Conservation (phyloP, 1,284 basidiomycete genomes). For the Apiotrichum sp. region DNA sequence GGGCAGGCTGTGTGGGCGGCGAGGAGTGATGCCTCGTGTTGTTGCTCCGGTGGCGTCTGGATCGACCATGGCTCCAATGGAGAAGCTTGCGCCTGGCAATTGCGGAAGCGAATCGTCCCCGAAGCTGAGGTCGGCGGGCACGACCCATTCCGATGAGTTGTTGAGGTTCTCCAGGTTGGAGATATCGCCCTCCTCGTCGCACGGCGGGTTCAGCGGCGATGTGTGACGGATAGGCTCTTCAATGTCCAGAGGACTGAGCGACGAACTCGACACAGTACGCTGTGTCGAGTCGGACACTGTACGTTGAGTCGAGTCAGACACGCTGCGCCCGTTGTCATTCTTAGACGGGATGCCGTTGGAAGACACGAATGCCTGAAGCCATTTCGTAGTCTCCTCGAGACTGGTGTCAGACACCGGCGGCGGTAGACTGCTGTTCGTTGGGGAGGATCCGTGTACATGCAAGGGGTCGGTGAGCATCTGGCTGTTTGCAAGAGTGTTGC, state of each 20-base stretch:
- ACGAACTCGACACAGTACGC: background rate
- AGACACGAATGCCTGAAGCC: background rate
- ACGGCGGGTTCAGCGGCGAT: background rate
- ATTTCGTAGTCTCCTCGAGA: background rate
- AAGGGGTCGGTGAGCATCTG: background rate
- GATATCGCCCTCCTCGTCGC: background rate
- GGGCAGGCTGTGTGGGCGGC: background rate
- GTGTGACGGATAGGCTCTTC: conserved; percentile 2
- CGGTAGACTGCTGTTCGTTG: background rate
- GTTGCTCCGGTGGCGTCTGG: background rate
- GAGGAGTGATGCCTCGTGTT: background rate
- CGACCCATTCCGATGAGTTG: conserved; percentile 4
- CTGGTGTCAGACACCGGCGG: background rate
- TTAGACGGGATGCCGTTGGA: background rate
- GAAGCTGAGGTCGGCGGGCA: background rate
- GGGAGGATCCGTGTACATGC: background rate
- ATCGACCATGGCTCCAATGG: conserved; percentile 2
- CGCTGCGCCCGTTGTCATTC: background rate
- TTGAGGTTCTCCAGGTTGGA: conserved; percentile 2
- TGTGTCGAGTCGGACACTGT: background rate
- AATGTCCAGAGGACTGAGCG: background rate
- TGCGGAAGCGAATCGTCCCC: conserved; percentile 1
- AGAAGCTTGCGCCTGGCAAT: background rate
- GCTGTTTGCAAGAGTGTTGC: background rate
- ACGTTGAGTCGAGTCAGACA: background rate